Evolutionary conservation across 768 basidiomycete genomes (phyloP), one percentile per base, ranked within the genome.

Genomic region (Nevesoporus exiguus): DNA sequence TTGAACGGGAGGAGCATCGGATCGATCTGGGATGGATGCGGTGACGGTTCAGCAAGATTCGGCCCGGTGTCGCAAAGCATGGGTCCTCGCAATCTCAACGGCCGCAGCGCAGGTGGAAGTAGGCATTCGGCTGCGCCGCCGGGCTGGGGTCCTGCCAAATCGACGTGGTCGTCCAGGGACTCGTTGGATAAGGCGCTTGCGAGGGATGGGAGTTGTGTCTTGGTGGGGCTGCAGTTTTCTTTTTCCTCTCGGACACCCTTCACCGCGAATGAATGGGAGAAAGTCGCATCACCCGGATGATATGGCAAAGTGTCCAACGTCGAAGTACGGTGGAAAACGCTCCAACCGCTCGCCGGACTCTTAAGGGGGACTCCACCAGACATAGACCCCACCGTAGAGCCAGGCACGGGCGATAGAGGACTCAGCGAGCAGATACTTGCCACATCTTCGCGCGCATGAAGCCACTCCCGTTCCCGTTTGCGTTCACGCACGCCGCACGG

Each of bases 1-100:
- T 41, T 24, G 25, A 57, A 51, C 21, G 59, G 52, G 40, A 72
- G 60, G 30, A 72, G 15, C 13, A 44, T 29, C 27, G 68, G 71
- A 19, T 70, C 71, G 37, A 70, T 71, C 43, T 64, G 65, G 27
- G 64, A 42, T 10, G 49, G 43, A 14, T 49, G n/a, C 3, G 22
- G 11, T 0, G 29, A 10, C n/a, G 43, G 17, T 5, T 8, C 46
- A 22, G 46, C 29, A 2, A 10, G 10, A 13, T 53, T 40, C 7
- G 44, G 3, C 37, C 17, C 42, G 37, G 36, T 6, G 31, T 47
- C 39, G 22, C 50, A 30, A 22, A 45, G 0, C 24, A 58, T n/a
- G 21, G 65, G 57, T 0, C 59, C 61, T 4, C n/a, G 45, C 1
- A 71, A 36, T 8, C 59, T 61, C 11, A 71, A 29, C 2, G 58